Conservation (phyloP, 768 basidiomycete species). For the Tricholoma sp. region DNA sequence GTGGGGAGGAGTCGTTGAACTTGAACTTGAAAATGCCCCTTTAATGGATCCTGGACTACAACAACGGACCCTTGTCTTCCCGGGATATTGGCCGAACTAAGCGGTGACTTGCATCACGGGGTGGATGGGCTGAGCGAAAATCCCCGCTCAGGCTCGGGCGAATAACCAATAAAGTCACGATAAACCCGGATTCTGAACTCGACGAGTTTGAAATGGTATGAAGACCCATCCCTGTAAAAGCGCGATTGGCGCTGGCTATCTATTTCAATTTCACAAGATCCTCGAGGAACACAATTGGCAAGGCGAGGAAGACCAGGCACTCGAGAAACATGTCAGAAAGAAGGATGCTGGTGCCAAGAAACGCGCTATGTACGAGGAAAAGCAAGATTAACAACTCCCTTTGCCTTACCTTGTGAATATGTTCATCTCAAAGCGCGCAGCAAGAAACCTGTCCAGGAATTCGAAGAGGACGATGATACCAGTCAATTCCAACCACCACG, state of each 20-base stretch:
- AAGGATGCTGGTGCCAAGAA: conserved; percentile 81
- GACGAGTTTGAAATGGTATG: conserved; percentile 89
- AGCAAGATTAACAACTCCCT: conserved; percentile 22
- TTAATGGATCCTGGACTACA: too few species aligned
- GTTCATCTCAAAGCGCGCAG: conserved; percentile 7
- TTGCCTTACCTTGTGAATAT: not conserved
- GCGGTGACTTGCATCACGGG: too few species aligned
- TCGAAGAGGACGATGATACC: conserved; percentile 11
- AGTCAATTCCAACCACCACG: not conserved
- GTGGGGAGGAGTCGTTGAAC: too few species aligned
- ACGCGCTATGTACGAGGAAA: conserved; percentile 47
- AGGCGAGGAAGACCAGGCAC: conserved; percentile 87
- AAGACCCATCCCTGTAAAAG: conserved; percentile 1
- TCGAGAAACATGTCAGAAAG: conserved; percentile 80
- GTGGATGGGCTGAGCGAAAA: too few species aligned
- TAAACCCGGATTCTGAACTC: conserved; percentile 88
- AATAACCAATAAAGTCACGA: conserved; percentile 95
- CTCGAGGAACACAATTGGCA: conserved; percentile 77
- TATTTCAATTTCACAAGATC: conserved; percentile 43
- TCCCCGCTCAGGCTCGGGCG: conserved; percentile 82
- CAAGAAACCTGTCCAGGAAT: conserved; percentile 9
- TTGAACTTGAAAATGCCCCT: too few species aligned
- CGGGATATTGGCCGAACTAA: too few species aligned
- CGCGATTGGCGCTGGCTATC: too few species aligned
- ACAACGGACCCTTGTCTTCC: too few species aligned